Evolutionary conservation across 2,329 filamentous ascomycete genomes (phyloP), one percentile per base, ranked within the genome.

Genomic region (Eurotiales sp.): DNA sequence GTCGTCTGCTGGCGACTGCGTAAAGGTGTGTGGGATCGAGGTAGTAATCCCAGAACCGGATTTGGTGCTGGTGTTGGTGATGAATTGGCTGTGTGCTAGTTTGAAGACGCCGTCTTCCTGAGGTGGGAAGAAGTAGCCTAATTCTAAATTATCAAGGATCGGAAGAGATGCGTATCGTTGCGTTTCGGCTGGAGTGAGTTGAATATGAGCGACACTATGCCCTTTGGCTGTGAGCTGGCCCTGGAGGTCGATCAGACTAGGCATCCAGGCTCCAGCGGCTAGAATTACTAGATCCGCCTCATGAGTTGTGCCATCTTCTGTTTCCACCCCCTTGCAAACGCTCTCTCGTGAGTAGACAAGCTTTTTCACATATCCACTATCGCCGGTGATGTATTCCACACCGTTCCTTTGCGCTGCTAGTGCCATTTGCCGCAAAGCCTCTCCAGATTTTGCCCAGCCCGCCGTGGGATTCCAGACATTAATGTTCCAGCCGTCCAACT

Each of bases 1-100:
- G 8, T 47, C 50, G 23, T 52, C 50, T 11, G 27, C 30, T 32
- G 50, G 50, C 3, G 50, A 52, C 12, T 47, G 44, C 2, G 27
- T 36, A 7, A 52, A 52, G 0, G 50, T 52, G 14, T 52, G 50
- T 0, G 50, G 50, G 3, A 52, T 30, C 8, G 50, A 52, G 3
- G 50, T 52, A 1, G 50, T 52, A 2, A 52, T 47, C 21, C 44
- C 44, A 0, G 50, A 43, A 3, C 47, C 40, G 8, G 50, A 29
- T 21, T 46, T 40, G 6, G 22, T 52, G 14, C 37, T 62, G 6
- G 73, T 78, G 60, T 84, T 83, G 36, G 74, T 80, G 59, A 84
- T 79, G 50, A 79, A 81, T 17, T 76, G 73, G 45, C 82, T 74
- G 59, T 81, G 81, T 53, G 82, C 84, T 68, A 83, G 82, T 62